Evolutionary conservation across 306 rosid species (phyloP), one percentile per base, ranked within the genome.

Genomic region (Senna siamea): DNA sequence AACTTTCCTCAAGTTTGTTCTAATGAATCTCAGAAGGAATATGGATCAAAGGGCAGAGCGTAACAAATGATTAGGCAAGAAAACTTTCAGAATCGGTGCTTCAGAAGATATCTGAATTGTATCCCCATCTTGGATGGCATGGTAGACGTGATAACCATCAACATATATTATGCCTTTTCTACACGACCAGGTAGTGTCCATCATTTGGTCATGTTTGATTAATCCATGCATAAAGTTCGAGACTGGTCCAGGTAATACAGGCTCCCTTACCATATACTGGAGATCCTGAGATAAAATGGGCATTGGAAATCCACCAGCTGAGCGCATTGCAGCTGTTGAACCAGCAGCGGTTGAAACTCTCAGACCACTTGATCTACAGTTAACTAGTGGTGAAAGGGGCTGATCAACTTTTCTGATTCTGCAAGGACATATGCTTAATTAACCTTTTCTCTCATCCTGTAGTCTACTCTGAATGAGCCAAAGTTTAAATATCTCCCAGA

Each of bases 251-350:
- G 80, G 85, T 13, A 84, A 77, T 68, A 87, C 84, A 44, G 98
- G 96, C 85, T 94, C 98, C 84, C 98, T 89, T 67, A 85, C 96
- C 96, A 88, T 91, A 66, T 89, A 94, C 67, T 94, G 98, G 72
- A 94, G 96, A 68, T 88, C 89, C 67, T 5, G 84, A 14, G 96
- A 91, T 79, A 81, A 75, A 75, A 87, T 84, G 37, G 89, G 88
- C 96, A 91, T 89, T 4, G 73, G 83, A 78, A 80, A 85, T 69
- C 98, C 96, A 23, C 97, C 96, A 8, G 98, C 96, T 26, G 97
- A 89, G 41, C 46, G 93, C 98, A 94, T 91, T 38, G 98, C 97
- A 68, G 97, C 97, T 0, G 98, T 89, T 78, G 98, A 88, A 78
- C 98, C 97, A 1, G 96, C 91, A 51, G 92, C 95, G 5, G 98